These are phyloP conservation scores for Termitomyces titanicus DNA, from an alignment of 768 basidiomycete genomes.

Conservation along the genomic window DNA sequence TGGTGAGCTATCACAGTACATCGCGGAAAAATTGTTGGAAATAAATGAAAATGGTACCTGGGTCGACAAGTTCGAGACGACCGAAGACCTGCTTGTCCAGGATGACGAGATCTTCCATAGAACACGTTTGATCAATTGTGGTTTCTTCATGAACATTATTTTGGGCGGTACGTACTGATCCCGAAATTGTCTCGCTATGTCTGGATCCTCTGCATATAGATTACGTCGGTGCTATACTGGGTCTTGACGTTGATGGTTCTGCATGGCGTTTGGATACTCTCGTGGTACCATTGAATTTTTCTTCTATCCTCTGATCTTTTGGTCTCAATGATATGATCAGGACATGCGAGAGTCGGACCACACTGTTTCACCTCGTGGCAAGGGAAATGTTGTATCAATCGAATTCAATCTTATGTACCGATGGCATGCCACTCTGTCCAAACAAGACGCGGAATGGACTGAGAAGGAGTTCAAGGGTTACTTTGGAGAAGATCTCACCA, in stretches of 20 bases:
- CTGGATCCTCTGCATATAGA: slow-evolving; percentile 31
- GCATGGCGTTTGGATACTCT: slow-evolving; percentile 71
- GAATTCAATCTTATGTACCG: slow-evolving; percentile 69
- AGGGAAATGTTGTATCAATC: slow-evolving; percentile 73
- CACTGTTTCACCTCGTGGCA: slow-evolving; percentile 54
- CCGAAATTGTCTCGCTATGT: background rate
- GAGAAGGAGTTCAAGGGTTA: slow-evolving; percentile 39
- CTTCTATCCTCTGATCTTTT: background rate
- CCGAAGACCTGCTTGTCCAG: slow-evolving; percentile 35
- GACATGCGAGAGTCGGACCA: slow-evolving; percentile 48
- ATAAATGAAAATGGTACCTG: slow-evolving; percentile 66
- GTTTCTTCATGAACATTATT: slow-evolving; percentile 68
- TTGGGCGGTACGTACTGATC: slow-evolving; percentile 38
- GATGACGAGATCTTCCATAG: slow-evolving; percentile 80
- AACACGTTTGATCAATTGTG: slow-evolving; percentile 70
- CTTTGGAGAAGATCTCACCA: slow-evolving; percentile 38
- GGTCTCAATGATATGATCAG: slow-evolving; percentile 28
- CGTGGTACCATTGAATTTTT: slow-evolving; percentile 37
- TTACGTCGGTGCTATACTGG: slow-evolving; percentile 74
- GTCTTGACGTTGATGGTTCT: slow-evolving; percentile 58
- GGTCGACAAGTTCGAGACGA: slow-evolving; percentile 19
- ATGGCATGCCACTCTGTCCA: slow-evolving; percentile 66
- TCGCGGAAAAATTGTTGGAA: slow-evolving; percentile 60
- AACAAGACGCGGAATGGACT: slow-evolving; percentile 54
- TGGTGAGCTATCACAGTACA: slow-evolving; percentile 42